A percentile compares a stretch with the other conserved stretches of the same genome.
Evolutionary conservation across 2,329 filamentous ascomycete species (phyloP).

Genomic region (Balansia obtecta): DNA sequence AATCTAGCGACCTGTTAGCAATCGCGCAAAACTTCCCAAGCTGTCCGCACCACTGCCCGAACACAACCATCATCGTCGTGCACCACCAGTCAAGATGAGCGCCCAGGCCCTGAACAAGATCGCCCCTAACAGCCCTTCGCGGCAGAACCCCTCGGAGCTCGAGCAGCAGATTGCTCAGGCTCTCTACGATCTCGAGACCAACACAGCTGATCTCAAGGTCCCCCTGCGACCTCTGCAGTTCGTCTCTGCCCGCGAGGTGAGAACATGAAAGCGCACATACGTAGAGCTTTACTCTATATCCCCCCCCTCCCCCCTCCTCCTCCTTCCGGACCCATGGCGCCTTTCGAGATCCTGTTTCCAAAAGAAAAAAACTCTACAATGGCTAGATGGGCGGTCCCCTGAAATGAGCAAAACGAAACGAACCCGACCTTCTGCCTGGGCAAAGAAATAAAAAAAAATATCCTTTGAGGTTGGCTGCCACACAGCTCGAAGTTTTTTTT

Average conservation of each 20-base stretch:
- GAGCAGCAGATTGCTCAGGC: slow-evolving; percentile 94
- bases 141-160: slow-evolving; percentile 91
- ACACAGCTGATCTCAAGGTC: slow-evolving; percentile 95
- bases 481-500: slow-evolving; percentile 10
- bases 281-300: no score
- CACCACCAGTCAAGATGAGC: slow-evolving; percentile 45
- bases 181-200: slow-evolving; percentile 98
- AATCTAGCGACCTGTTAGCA: slow-evolving; percentile 23
- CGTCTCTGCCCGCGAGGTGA: slow-evolving; percentile 98
- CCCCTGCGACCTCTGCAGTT: slow-evolving; percentile 96
- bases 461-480: background rate
- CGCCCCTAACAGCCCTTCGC: slow-evolving; percentile 90
- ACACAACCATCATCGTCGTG: slow-evolving; percentile 20
- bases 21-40: slow-evolving; percentile 19
- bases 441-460: slow-evolving; percentile 8
- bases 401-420: background rate
- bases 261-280: slow-evolving; percentile 33
- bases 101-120: slow-evolving; percentile 89
- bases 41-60: slow-evolving; percentile 14
- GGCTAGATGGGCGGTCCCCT: slow-evolving; percentile 16
- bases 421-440: background rate
- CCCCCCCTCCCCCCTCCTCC: no score
- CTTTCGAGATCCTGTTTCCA: slow-evolving; percentile 33
- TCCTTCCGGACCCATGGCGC: slow-evolving; percentile 1
- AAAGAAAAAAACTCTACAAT: slow-evolving; percentile 21